A percentile compares a stretch with the other conserved stretches of the same genome.
Conservation (phyloP, 148 eudicot genomes). For the Drosera capensis region DNA sequence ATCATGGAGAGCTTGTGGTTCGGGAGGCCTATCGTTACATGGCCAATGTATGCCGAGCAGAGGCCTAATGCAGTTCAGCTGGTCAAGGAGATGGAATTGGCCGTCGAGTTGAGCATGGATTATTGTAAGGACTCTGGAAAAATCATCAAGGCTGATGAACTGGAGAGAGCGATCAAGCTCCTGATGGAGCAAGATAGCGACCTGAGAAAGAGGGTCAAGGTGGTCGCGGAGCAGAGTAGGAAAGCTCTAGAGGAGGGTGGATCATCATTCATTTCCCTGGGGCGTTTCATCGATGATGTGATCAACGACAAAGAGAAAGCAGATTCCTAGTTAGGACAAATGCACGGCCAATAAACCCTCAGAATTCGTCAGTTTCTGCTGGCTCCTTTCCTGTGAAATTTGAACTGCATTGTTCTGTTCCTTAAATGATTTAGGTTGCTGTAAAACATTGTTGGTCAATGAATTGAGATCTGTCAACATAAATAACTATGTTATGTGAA, state of each 20-base stretch:
- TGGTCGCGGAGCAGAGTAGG: neutral
- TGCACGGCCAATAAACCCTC: no score
- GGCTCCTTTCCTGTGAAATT: no score
- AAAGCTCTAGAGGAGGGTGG: constrained; percentile 4
- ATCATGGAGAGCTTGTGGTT: constrained; percentile 11
- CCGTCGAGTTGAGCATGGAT: constrained; percentile 7
- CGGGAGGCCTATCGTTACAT: constrained; percentile 8
- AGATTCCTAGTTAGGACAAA: no score
- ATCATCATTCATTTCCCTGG: constrained; percentile 4
- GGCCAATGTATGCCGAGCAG: constrained; percentile 15
- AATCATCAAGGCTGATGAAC: constrained; percentile 1
- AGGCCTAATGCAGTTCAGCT: constrained; percentile 8
- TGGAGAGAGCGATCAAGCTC: neutral
- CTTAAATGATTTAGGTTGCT: no score
- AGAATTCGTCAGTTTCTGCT: no score
- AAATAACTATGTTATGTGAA: no score
- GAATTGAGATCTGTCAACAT: no score
- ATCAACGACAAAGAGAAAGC: neutral
- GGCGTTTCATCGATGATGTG: neutral
- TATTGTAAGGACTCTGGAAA: neutral
- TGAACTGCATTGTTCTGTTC: no score
- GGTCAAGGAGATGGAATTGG: constrained; percentile 10
- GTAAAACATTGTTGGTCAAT: no score
- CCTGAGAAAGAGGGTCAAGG: constrained; percentile 4
- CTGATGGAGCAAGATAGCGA: constrained; percentile 5